These are phyloP conservation scores for Cucurbita pepo DNA, from an alignment of 306 rosid genomes.

Conservation along the genomic window DNA sequence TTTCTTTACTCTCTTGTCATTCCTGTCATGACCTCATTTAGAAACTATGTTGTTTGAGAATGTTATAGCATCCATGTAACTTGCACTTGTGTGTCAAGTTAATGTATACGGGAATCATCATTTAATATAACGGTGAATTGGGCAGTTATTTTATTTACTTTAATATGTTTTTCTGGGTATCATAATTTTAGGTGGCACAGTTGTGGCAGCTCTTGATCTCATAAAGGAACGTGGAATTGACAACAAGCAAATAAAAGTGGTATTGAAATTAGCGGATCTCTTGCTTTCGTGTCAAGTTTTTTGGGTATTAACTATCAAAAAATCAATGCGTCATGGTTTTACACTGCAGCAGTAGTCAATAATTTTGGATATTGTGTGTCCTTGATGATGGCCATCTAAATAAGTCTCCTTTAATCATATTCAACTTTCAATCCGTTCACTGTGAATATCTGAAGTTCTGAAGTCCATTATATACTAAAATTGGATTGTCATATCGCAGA, in stretches of 20 bases:
- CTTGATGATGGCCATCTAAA: not conserved
- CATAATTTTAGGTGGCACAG: slow-evolving; percentile 63
- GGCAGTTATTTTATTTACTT: not conserved
- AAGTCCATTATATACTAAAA: not conserved
- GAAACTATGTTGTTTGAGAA: not conserved
- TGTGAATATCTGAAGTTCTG: not conserved
- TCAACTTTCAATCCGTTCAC: not conserved
- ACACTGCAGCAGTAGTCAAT: not conserved
- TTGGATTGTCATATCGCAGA: slow-evolving; percentile 27
- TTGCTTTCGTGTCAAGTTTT: not conserved
- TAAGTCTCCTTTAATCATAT: not conserved
- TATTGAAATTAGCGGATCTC: slow-evolving; percentile 11
- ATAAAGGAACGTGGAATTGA: slow-evolving; percentile 58
- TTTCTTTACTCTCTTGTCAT: not conserved
- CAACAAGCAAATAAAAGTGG: slow-evolving; percentile 81
- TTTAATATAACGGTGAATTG: not conserved
- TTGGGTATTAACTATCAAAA: no score
- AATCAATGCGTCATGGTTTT: not conserved
- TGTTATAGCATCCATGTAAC: not conserved
- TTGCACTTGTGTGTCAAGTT: not conserved
- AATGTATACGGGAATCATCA: not conserved
- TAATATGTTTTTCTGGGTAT: not conserved
- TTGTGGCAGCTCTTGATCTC: slow-evolving; percentile 60
- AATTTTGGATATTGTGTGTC: not conserved
- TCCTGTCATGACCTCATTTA: not conserved